Evolutionary conservation across 2,329 filamentous ascomycete genomes (phyloP).

Genomic region (Sclerotinia subarctica): DNA sequence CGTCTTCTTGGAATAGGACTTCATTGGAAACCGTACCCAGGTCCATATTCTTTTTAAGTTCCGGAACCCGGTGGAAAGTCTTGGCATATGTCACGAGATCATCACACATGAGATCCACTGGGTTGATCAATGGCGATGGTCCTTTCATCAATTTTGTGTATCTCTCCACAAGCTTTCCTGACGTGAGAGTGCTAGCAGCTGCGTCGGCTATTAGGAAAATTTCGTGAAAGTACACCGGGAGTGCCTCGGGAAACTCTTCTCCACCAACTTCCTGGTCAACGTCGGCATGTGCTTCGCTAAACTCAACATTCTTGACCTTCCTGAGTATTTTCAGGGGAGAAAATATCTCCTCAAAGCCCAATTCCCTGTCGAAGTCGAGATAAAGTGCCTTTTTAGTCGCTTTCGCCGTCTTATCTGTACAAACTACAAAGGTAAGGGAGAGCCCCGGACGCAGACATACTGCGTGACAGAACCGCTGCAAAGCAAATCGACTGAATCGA

Average conservation of each 20-base stretch:
- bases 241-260: neutral
- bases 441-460: neutral
- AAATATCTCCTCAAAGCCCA: neutral
- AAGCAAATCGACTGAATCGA: neutral
- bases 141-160: neutral
- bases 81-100: neutral
- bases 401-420: neutral
- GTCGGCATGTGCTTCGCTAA: neutral
- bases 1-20: neutral
- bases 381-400: neutral
- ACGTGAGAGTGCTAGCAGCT: neutral
- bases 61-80: neutral
- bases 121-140: neutral
- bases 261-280: too few species aligned
- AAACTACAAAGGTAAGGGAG: neutral
- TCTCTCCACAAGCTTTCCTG: neutral
- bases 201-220: neutral
- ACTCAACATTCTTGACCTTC: neutral
- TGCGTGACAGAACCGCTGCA: neutral
- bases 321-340: neutral
- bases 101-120: constrained; percentile 2
- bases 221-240: neutral
- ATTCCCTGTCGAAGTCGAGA: neutral
- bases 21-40: neutral
- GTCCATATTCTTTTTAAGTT: neutral